Evolutionary conservation across 108 stramenopile genomes (phyloP).

Genomic region (Schizochytrium sp.): DNA sequence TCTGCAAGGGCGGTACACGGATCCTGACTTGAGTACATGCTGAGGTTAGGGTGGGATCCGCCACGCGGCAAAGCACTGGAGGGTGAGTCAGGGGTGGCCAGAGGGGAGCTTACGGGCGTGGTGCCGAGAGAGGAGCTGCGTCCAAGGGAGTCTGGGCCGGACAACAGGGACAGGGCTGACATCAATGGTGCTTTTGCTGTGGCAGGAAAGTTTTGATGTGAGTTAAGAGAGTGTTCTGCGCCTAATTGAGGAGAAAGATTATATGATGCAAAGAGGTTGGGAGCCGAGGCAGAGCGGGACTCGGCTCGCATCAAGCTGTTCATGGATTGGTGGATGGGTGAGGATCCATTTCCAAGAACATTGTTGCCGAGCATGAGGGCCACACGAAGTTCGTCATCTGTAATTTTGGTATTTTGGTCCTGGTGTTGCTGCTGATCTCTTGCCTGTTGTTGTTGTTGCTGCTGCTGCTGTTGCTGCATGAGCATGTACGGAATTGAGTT

Average conservation of each 20-base stretch:
- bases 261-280: no score
- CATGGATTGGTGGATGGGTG: not conserved
- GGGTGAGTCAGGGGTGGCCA: conserved; percentile 12
- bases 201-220: not conserved
- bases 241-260: no score
- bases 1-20: not conserved
- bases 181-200: not conserved
- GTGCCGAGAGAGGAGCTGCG: not conserved
- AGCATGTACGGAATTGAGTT: not conserved
- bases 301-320: not conserved
- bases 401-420: not conserved
- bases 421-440: not conserved
- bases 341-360: not conserved
- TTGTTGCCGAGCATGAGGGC: not conserved
- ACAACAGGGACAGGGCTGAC: not conserved
- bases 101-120: conserved; percentile 3
- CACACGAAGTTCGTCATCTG: conserved; percentile 8
- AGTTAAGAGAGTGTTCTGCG: not conserved
- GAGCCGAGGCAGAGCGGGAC: not conserved
- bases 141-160: not conserved
- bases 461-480: not conserved
- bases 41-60: not conserved
- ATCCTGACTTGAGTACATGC: not conserved
- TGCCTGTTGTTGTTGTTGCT: conserved; percentile 34
- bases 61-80: not conserved